A percentile compares a stretch with the other conserved stretches of the same genome.
Conservation (phyloP, 306 rosid genomes). For the Arachis stenosperma region DNA sequence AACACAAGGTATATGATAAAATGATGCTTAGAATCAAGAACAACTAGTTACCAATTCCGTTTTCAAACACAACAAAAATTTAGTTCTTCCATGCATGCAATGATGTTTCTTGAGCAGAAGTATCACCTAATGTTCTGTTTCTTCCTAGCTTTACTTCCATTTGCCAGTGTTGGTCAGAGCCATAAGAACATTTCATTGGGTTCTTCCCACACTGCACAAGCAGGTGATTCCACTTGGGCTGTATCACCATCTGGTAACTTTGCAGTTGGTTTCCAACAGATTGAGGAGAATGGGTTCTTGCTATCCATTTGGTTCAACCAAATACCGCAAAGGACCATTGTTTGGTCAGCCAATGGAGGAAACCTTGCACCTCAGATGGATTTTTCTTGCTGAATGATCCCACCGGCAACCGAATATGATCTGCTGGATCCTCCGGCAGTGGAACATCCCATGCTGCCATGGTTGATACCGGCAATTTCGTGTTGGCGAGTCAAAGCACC, state of each 20-base stretch:
- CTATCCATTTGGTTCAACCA: slow-evolving; percentile 52
- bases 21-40: slow-evolving; percentile 5
- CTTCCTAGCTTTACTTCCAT: slow-evolving; percentile 4
- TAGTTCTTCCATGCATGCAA: not conserved
- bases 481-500: not conserved
- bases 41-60: not conserved
- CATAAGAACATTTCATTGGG: slow-evolving; percentile 27
- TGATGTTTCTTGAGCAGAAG: not conserved
- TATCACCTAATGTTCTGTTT: not conserved
- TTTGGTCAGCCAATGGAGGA: slow-evolving; percentile 47
- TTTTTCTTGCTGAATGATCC: slow-evolving; percentile 37
- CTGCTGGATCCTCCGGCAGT: not conserved
- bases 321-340: slow-evolving; percentile 41
- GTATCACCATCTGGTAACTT: slow-evolving; percentile 47
- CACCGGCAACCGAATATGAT: slow-evolving; percentile 24
- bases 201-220: slow-evolving; percentile 38
- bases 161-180: slow-evolving; percentile 27
- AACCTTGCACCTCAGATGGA: slow-evolving; percentile 24
- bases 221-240: slow-evolving; percentile 9
- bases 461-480: slow-evolving; percentile 40
- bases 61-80: not conserved
- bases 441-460: slow-evolving; percentile 28
- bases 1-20: not conserved
- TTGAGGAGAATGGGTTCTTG: slow-evolving; percentile 31
- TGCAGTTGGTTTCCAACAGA: slow-evolving; percentile 46